Evolutionary conservation across 1,139 yeast species (phyloP).

Genomic region (Blastobotrys apis): DNA sequence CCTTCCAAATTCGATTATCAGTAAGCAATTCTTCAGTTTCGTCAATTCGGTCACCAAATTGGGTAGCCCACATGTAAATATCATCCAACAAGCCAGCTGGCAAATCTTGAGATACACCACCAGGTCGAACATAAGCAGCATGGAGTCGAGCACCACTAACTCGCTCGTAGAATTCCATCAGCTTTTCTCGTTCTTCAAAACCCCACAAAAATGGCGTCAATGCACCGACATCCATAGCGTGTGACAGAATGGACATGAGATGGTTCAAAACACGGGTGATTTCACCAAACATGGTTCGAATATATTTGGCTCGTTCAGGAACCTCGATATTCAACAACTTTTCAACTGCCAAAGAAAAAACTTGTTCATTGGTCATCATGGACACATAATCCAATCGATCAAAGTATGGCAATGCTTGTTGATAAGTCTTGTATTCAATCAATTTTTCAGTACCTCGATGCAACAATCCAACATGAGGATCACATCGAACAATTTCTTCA

Average conservation of each 20-base stretch:
- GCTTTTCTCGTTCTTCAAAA: conserved; percentile 87
- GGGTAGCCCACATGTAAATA: conserved; percentile 95
- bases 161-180: conserved; percentile 90
- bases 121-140: conserved; percentile 85
- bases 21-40: conserved; percentile 87
- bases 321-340: conserved; percentile 80
- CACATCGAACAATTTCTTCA: conserved; percentile 74
- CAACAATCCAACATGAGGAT: conserved; percentile 83
- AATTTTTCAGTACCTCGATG: conserved; percentile 89
- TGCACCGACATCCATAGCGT: conserved; percentile 95
- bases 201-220: conserved; percentile 94
- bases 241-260: conserved; percentile 81
- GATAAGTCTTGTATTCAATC: conserved; percentile 77
- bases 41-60: conserved; percentile 88
- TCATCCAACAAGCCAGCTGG: conserved; percentile 86
- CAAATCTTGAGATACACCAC: conserved; percentile 86
- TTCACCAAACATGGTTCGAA: conserved; percentile 83
- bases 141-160: conserved; percentile 90
- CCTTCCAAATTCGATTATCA: conserved; percentile 90
- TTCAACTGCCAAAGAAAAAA: conserved; percentile 79
- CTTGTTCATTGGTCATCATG: conserved; percentile 92
- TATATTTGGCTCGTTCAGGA: conserved; percentile 79
- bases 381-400: conserved; percentile 86
- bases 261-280: conserved; percentile 82
- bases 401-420: conserved; percentile 85